These are phyloP conservation scores for Circinella minor DNA, from an alignment of 371 early-diverging fungal genomes.

Conservation along the genomic window DNA sequence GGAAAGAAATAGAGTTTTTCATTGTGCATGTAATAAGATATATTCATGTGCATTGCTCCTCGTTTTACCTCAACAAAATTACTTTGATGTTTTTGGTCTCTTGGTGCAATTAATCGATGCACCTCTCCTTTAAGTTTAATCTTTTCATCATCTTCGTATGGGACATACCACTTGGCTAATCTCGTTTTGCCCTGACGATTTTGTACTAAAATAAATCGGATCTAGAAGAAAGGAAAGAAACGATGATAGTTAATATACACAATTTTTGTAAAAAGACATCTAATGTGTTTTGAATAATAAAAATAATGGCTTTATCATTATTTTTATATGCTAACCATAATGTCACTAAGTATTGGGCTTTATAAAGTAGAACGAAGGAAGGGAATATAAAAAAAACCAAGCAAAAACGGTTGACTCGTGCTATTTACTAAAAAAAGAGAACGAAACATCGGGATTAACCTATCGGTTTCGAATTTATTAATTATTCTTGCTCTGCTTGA, in stretches of 20 bases:
- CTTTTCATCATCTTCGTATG: constrained; percentile 93
- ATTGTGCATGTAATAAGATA: too few relatives aligned
- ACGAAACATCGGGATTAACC: too few relatives aligned
- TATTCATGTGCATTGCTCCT: too few relatives aligned
- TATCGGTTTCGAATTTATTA: too few relatives aligned
- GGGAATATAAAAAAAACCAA: too few relatives aligned
- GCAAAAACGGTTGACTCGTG: too few relatives aligned
- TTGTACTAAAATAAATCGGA: constrained; percentile 95
- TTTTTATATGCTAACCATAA: neutral
- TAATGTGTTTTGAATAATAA: neutral
- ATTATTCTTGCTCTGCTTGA: too few relatives aligned
- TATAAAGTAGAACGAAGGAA: too few relatives aligned
- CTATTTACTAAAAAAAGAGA: too few relatives aligned
- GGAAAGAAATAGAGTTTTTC: neutral
- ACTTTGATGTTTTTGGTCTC: constrained; percentile 95
- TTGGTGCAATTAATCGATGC: constrained; percentile 92
- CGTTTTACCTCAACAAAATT: constrained; percentile 92
- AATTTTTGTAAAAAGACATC: too few relatives aligned
- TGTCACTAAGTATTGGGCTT: neutral
- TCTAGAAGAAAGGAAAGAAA: constrained; percentile 44
- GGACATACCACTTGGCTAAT: constrained; percentile 95
- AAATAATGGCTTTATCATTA: neutral
- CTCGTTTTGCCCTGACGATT: constrained; percentile 98
- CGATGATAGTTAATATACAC: neutral
- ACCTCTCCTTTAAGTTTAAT: constrained; percentile 92